These are phyloP conservation scores for Saussurea involucrata DNA, from an alignment of 129 eudicot species.

Conservation along the genomic window DNA sequence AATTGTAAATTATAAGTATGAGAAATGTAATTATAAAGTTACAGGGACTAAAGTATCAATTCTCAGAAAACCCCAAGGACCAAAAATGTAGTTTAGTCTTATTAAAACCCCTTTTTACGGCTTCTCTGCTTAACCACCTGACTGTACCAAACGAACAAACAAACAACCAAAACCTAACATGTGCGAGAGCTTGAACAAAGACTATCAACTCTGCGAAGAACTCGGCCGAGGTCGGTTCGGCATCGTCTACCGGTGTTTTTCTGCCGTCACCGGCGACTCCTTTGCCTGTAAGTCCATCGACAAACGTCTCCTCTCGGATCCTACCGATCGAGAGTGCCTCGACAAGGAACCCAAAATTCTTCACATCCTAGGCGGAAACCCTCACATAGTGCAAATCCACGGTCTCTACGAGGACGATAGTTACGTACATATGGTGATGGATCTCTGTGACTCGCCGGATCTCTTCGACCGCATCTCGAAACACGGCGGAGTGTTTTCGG, in stretches of 20 bases:
- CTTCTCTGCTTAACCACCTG: neutral
- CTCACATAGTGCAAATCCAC: conserved; percentile 53
- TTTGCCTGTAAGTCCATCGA: conserved; percentile 78
- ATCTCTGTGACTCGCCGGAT: conserved; percentile 54
- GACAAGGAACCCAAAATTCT: conserved; percentile 69
- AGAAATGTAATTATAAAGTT: too few relatives aligned
- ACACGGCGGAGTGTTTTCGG: conserved; percentile 35
- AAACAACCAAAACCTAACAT: conserved; percentile 20
- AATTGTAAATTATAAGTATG: too few relatives aligned
- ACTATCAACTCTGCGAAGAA: conserved; percentile 64
- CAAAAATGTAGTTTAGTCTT: neutral
- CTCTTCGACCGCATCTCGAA: conserved; percentile 52
- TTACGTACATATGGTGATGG: conserved; percentile 53
- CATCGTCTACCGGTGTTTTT: conserved; percentile 77
- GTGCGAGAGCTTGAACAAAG: conserved; percentile 47
- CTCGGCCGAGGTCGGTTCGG: conserved; percentile 97
- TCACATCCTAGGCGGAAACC: conserved; percentile 45
- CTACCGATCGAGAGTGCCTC: conserved; percentile 64
- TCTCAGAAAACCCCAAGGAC: neutral
- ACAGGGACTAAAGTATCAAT: neutral
- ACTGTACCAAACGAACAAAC: neutral
- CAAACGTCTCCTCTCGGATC: conserved; percentile 50
- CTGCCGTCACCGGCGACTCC: conserved; percentile 38
- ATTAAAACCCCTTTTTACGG: neutral
- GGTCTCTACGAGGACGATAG: conserved; percentile 61